phyloP scores from a whole-genome alignment of 2,329 filamentous ascomycete genomes.

The Cercospora sojina region DNA sequence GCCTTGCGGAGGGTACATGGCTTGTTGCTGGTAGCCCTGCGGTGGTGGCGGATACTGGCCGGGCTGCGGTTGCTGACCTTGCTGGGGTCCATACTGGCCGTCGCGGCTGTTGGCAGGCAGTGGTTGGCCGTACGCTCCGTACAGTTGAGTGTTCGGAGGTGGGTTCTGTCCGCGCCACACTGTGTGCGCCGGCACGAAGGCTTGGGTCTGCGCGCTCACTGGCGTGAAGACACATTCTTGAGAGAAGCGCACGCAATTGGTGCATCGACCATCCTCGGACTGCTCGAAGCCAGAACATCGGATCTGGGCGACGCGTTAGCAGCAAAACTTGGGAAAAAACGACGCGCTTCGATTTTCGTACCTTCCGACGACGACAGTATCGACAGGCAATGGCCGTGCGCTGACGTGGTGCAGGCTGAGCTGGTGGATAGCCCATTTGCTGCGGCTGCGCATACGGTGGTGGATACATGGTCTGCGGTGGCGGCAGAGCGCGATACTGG shows the following conservation, averaged over 20 bases:
- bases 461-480: slow-evolving; percentile 48
- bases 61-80: slow-evolving; percentile 34
- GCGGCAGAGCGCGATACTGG: slow-evolving; percentile 47
- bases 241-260: slow-evolving; percentile 70
- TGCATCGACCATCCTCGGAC: slow-evolving; percentile 69
- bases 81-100: slow-evolving; percentile 36
- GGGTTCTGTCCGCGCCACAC: slow-evolving; percentile 54
- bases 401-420: slow-evolving; percentile 57
- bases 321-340: not conserved
- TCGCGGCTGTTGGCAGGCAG: slow-evolving; percentile 41
- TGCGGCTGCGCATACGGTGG: slow-evolving; percentile 44
- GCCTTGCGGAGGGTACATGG: slow-evolving; percentile 39
- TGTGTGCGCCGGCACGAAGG: slow-evolving; percentile 71
- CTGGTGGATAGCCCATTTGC: slow-evolving; percentile 43
- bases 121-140: slow-evolving; percentile 53
- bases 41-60: slow-evolving; percentile 42
- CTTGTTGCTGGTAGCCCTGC: slow-evolving; percentile 46
- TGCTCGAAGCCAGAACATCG: slow-evolving; percentile 73
- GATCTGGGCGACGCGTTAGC: slow-evolving; percentile 53
- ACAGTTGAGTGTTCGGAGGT: slow-evolving; percentile 47
- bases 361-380: slow-evolving; percentile 61
- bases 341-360: slow-evolving; percentile 31
- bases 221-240: slow-evolving; percentile 77
- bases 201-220: slow-evolving; percentile 70
- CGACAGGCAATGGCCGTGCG: slow-evolving; percentile 61